phyloP scores from a whole-genome alignment of 768 basidiomycete genomes.

The Naganishia onofrii region DNA sequence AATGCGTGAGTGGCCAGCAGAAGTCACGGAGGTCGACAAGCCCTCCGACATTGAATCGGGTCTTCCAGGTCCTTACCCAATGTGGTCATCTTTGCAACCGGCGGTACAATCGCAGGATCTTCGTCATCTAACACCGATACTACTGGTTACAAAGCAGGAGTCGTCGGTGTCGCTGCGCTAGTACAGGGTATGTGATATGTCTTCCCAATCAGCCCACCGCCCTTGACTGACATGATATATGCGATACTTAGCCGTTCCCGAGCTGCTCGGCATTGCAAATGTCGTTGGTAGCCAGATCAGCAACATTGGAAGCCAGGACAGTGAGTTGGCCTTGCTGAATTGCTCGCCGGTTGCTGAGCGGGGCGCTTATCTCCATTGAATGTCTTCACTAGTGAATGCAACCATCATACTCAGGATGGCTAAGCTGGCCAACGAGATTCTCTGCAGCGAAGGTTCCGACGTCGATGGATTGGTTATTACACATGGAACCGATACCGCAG shows the following conservation, averaged over 20 bases:
- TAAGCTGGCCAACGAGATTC: conserved; percentile 37
- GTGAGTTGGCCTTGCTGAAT: neutral
- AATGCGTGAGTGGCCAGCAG: conserved; percentile 1
- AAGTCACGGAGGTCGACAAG: too few relatives aligned
- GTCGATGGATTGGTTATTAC: conserved; percentile 42
- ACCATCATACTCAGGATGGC: conserved; percentile 30
- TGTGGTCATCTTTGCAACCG: conserved; percentile 38
- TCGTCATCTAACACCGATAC: conserved; percentile 31
- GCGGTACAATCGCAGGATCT: conserved; percentile 36
- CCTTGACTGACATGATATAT: neutral
- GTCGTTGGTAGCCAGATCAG: conserved; percentile 33
- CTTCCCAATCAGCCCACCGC: neutral
- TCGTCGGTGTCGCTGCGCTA: conserved; percentile 31
- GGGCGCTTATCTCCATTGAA: neutral
- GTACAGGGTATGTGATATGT: conserved; percentile 19
- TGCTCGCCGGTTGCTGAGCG: neutral
- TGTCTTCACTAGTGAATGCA: conserved; percentile 4
- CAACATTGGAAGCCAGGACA: conserved; percentile 25
- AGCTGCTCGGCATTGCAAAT: conserved; percentile 31
- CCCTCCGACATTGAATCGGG: too few relatives aligned
- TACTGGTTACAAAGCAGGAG: conserved; percentile 32
- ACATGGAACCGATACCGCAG: conserved; percentile 46
- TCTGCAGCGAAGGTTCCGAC: conserved; percentile 38
- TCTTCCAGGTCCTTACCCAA: conserved; percentile 30
- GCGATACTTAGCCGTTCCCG: conserved; percentile 23